These are phyloP conservation scores for Zoysia japonica DNA, from an alignment of 176 grass and related monocot genomes.

Conservation along the genomic window DNA sequence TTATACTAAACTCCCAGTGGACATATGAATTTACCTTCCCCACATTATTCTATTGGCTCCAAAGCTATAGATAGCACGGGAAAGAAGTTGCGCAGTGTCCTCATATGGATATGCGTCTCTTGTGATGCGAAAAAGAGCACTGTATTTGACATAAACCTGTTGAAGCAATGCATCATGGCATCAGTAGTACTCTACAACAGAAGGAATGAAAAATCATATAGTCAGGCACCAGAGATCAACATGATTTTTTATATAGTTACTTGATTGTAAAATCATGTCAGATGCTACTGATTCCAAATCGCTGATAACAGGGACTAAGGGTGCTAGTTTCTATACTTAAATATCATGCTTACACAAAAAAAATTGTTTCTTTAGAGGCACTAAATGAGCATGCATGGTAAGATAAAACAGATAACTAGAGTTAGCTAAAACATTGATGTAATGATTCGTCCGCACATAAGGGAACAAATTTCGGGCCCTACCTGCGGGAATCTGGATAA, in stretches of 20 bases:
- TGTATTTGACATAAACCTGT: slow-evolving; percentile 88
- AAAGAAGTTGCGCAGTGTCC: slow-evolving; percentile 70
- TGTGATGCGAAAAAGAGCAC: slow-evolving; percentile 79
- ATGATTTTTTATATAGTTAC: not conserved
- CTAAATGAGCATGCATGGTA: slow-evolving; percentile 16
- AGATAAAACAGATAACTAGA: not conserved
- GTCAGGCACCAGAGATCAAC: not conserved
- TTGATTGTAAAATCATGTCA: slow-evolving; percentile 5
- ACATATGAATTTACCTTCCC: slow-evolving; percentile 63
- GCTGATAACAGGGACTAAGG: slow-evolving; percentile 1
- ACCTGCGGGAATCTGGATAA: slow-evolving; percentile 91
- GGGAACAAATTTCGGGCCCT: slow-evolving; percentile 5
- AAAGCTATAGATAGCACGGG: slow-evolving; percentile 50
- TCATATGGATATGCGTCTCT: slow-evolving; percentile 77
- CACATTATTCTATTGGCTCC: slow-evolving; percentile 81
- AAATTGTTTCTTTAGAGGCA: not conserved
- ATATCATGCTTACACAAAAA: not conserved
- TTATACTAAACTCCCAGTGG: not conserved
- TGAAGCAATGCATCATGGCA: slow-evolving; percentile 20
- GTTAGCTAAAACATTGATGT: slow-evolving; percentile 5
- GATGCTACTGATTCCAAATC: not conserved
- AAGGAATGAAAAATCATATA: not conserved
- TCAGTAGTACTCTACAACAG: not conserved
- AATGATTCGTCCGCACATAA: not conserved
- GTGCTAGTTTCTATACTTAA: slow-evolving; percentile 2